Conservation (phyloP, 331 rosid genomes). For the Quercus lobata region DNA sequence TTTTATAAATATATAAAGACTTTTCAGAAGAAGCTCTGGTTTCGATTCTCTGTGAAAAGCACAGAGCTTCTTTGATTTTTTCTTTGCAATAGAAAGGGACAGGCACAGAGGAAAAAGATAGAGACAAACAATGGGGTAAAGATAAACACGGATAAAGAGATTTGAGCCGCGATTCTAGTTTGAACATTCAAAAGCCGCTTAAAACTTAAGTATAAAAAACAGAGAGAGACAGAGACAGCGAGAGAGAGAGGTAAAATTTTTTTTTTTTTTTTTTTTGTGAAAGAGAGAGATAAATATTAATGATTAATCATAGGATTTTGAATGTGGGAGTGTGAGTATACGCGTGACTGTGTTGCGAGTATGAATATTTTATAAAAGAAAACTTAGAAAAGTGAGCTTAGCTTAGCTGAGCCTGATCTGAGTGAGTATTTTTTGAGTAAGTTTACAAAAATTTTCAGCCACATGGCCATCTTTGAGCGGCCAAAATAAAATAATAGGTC, state of each 20-base stretch:
- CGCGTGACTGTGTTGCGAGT: conserved; percentile 4
- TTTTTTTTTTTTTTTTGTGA: no score
- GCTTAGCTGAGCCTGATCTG: no score
- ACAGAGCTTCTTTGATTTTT: conserved; percentile 16
- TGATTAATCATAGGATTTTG: neutral
- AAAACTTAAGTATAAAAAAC: neutral
- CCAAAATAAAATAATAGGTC: accelerated
- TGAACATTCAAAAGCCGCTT: conserved; percentile 22
- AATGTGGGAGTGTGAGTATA: neutral
- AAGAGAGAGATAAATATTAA: neutral
- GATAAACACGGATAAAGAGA: neutral
- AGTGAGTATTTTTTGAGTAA: no score
- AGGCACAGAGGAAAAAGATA: neutral
- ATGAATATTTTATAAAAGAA: neutral
- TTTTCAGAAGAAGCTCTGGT: neutral
- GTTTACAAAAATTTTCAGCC: no score
- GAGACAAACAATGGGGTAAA: neutral
- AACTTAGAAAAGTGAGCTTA: no score
- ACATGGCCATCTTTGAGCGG: accelerated
- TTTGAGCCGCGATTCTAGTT: conserved; percentile 33
- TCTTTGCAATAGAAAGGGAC: neutral
- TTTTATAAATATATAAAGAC: no score
- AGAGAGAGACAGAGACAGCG: no score
- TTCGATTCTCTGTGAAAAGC: conserved; percentile 11
- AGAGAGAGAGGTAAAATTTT: neutral